phyloP scores from a whole-genome alignment of 352 stramenopile species.

The Phytophthora pini region DNA sequence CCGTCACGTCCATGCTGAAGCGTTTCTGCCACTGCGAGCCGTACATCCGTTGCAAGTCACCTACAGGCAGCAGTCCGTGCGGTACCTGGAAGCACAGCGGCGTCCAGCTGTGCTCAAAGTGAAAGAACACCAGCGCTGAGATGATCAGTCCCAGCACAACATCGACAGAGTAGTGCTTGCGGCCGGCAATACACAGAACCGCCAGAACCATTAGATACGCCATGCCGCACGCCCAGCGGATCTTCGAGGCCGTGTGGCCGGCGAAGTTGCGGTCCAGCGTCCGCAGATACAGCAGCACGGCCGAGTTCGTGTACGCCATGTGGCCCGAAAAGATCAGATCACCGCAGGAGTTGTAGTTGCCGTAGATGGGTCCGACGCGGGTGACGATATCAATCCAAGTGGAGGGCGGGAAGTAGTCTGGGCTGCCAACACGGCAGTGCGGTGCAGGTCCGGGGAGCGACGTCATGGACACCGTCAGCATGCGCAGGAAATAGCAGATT shows the following conservation, averaged over 20 bases:
- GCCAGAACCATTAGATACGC: constrained; percentile 60
- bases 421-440: constrained; percentile 59
- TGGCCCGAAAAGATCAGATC: constrained; percentile 84
- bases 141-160: constrained; percentile 74
- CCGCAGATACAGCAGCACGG: constrained; percentile 72
- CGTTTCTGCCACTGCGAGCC: constrained; percentile 46
- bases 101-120: constrained; percentile 79
- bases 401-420: constrained; percentile 63
- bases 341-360: constrained; percentile 79
- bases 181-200: constrained; percentile 62
- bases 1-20: constrained; percentile 62
- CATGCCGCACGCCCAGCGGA: constrained; percentile 62
- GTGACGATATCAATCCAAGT: constrained; percentile 82
- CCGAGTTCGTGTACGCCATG: constrained; percentile 76
- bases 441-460: constrained; percentile 73
- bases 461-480: constrained; percentile 70
- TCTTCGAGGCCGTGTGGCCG: constrained; percentile 41
- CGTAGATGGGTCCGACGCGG: constrained; percentile 72
- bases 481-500: constrained; percentile 76
- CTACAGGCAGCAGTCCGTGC: constrained; percentile 34
- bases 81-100: constrained; percentile 55
- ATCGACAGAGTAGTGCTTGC: constrained; percentile 86
- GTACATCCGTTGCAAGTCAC: constrained; percentile 42
- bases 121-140: constrained; percentile 77
- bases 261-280: constrained; percentile 63